Evolutionary conservation across 2,329 filamentous ascomycete species (phyloP), one percentile per base, ranked within the genome.

Genomic region (Ascochyta clinopodiicola): DNA sequence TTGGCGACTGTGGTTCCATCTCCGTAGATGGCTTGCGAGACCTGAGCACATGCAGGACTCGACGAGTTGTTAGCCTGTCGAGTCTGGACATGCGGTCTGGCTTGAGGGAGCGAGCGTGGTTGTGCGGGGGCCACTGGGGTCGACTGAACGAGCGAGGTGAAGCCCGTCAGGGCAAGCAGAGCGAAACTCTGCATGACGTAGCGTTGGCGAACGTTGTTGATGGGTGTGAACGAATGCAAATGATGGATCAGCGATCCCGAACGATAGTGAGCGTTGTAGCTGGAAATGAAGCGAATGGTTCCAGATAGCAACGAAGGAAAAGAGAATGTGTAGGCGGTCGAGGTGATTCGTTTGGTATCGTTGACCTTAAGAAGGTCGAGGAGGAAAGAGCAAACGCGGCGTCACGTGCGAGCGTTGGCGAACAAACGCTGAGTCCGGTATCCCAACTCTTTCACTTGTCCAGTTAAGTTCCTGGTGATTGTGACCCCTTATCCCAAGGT

Each of bases 31-130:
- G 65, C 60, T 24, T 68, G 50, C 6, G 72, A 74, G 44, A 73
- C 70, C 49, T 72, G 64, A 27, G 72, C 71, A 64, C 72, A 75
- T 24, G 69, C 61, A 27, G 63, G 57, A 22, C 61, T 60, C 35
- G 66, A 44, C 34, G 66, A 68, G 56, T 57, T 56, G 51, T 65
- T 61, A 48, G 54, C 59, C 52, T 72, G 68, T 24, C 70, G 68
- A 37, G 58, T 35, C 27, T 61, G 43, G 40, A 67, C 29, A 52
- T 29, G 64, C 44, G 47, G 64, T 50, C 31, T 51, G 17, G 44
- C 39, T 2, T 57, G 61, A 15, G 62, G 65, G 31, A 50, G 50
- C 42, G 61, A 50, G 32, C 44, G 53, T 29, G 60, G 56, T 44
- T 40, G 49, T 24, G 59, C 48, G 8, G 60, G 60, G 12, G 57